Evolutionary conservation across 805 yeast genomes (phyloP), one percentile per base, ranked within the genome.

Genomic region (Candida awuae): DNA sequence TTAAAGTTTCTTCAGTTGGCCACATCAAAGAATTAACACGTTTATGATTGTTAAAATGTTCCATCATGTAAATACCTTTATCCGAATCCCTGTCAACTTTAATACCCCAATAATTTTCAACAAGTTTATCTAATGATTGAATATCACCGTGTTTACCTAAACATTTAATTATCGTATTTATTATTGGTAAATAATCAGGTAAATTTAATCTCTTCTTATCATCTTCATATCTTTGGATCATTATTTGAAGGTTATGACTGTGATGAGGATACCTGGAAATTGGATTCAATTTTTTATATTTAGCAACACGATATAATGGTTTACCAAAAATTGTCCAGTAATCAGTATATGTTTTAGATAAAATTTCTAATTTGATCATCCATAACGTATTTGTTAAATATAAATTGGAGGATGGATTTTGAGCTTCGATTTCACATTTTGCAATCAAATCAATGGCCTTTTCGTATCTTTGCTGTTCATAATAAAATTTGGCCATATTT

Each of bases 91-190:
- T 29, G 16, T 34, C 41, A 8, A 42, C 27, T 13, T 47, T 41
- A 10, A 58, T 37, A 4, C 57, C 56, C 63, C 64, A 63, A 9
- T 53, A 45, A 6, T 39, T 36, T 20, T 45, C 36, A 8, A 64
- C 48, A 15, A 48, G 51, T 10, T 44, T 32, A 29, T 53, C 50
- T 12, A 62, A 38, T 15, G 51, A 34, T 4, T 48, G 47, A 1
- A 54, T 20, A 29, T 62, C 49, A n/a, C 53, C 47, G 12, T 49
- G 38, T 29, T 48, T 51, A 19, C 62, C 66, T 17, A 55, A 37
- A 7, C 43, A 40, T 29, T 18, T 41, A 4, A 41, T 36, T 2
- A 41, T 28, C 8, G 35, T n/a, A 29, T 27, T 21, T 10, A 36
- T 13, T 14, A 32, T 29, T 6, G 19, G 4, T 7, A 32, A 6